These are phyloP conservation scores for Nothophoma quercina DNA, from an alignment of 2,329 filamentous ascomycete species.

Conservation along the genomic window DNA sequence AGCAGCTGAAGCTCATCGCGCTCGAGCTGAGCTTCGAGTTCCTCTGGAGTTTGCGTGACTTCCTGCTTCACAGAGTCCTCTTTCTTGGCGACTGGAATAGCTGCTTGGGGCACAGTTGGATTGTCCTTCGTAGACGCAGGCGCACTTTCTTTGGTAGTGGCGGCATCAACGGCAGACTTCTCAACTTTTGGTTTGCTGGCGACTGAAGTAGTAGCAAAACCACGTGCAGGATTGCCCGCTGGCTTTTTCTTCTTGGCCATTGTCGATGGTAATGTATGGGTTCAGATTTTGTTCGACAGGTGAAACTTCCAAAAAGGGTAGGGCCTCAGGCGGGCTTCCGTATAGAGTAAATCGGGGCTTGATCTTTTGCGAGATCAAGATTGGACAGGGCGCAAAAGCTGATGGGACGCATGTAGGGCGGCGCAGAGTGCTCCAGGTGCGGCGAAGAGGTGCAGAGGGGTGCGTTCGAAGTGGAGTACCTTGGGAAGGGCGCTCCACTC, in stretches of 20 bases:
- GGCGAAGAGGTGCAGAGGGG: slow-evolving; percentile 20
- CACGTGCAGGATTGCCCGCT: slow-evolving; percentile 83
- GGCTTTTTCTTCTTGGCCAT: slow-evolving; percentile 97
- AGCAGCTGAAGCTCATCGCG: slow-evolving; percentile 88
- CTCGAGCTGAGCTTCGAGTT: slow-evolving; percentile 88
- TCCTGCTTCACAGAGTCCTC: slow-evolving; percentile 36
- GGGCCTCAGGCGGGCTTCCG: slow-evolving; percentile 30
- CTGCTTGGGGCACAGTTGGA: slow-evolving; percentile 13
- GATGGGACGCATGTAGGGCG: slow-evolving; percentile 45
- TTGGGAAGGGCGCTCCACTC: slow-evolving; percentile 27
- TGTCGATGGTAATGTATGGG: slow-evolving; percentile 23
- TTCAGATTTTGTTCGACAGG: slow-evolving; percentile 12
- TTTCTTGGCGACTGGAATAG: slow-evolving; percentile 7
- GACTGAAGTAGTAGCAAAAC: slow-evolving; percentile 92
- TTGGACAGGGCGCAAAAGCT: slow-evolving; percentile 33
- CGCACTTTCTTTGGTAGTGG: slow-evolving; percentile 14
- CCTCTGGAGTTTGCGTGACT: slow-evolving; percentile 74
- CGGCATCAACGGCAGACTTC: slow-evolving; percentile 30
- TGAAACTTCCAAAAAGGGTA: slow-evolving; percentile 23
- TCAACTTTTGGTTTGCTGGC: slow-evolving; percentile 76
- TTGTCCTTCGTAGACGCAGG: slow-evolving; percentile 25
- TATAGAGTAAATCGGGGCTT: slow-evolving; percentile 48
- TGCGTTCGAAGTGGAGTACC: slow-evolving; percentile 22
- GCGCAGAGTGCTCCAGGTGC: slow-evolving; percentile 25
- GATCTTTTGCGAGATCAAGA: slow-evolving; percentile 46